A percentile compares a stretch with the other conserved stretches of the same genome.
Conservation (phyloP, 2,329 filamentous ascomycete species). For the Ceratocystiopsis sp. region DNA sequence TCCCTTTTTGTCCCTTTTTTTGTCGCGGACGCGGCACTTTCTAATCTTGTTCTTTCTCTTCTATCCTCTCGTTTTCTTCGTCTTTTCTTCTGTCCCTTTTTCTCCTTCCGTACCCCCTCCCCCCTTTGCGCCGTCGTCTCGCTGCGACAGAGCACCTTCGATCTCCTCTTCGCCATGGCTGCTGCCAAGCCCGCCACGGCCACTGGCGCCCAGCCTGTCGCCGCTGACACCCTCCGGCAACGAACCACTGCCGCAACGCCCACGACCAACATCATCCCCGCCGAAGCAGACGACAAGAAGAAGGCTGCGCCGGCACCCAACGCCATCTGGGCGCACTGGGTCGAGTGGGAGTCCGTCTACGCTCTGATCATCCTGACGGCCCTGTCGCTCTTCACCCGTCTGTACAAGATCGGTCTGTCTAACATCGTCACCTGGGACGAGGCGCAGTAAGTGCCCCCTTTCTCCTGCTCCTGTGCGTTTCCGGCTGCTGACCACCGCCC, state of each 20-base stretch:
- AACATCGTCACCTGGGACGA: conserved; percentile 52
- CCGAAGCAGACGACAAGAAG: conserved; percentile 42
- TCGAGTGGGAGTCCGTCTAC: conserved; percentile 45
- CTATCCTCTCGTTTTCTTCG: not conserved
- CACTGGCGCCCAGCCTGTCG: conserved; percentile 41
- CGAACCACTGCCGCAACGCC: conserved; percentile 27
- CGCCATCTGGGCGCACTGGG: conserved; percentile 43
- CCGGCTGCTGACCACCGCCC: conserved; percentile 2
- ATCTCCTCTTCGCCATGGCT: conserved; percentile 26
- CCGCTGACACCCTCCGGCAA: conserved; percentile 39
- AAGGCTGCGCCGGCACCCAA: conserved; percentile 38
- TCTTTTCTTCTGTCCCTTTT: not conserved
- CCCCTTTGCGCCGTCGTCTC: not conserved
- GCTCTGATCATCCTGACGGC: conserved; percentile 43
- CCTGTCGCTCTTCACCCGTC: conserved; percentile 46
- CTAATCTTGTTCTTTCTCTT: not conserved
- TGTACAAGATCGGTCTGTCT: conserved; percentile 54
- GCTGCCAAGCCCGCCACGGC: conserved; percentile 36
- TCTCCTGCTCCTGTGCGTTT: not conserved
- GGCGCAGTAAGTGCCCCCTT: conserved; percentile 34
- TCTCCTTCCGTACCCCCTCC: not conserved
- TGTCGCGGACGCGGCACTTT: not conserved
- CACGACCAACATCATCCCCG: conserved; percentile 14
- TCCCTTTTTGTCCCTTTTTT: not conserved
- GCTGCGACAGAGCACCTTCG: not conserved